A percentile compares a stretch with the other conserved stretches of the same genome.
These are phyloP conservation scores for Pistacia vera DNA, from an alignment of 345 rosid species.

Conservation along the genomic window DNA sequence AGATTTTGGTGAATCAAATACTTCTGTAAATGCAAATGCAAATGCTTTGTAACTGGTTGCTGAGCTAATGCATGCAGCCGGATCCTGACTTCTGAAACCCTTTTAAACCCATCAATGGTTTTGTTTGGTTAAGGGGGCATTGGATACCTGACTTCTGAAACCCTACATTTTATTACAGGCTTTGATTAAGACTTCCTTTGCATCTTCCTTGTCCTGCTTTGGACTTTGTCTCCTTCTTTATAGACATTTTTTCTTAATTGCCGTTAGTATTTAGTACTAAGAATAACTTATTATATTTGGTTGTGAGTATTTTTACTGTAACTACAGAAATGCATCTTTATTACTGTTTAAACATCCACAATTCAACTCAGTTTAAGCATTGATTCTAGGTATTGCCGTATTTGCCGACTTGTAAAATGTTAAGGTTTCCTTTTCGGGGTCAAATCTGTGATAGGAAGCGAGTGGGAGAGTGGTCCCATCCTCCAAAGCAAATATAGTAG, in stretches of 20 bases:
- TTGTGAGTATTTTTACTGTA: slow-evolving; percentile 1
- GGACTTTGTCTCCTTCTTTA: slow-evolving; percentile 34
- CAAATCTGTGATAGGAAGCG: neutral
- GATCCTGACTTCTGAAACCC: neutral
- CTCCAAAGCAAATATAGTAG: neutral
- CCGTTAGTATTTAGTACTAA: neutral
- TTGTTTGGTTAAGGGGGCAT: slow-evolving; percentile 26
- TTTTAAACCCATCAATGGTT: neutral
- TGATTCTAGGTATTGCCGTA: neutral
- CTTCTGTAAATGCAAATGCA: neutral
- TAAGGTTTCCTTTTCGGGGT: slow-evolving; percentile 6
- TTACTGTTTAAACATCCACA: neutral
- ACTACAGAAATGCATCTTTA: neutral
- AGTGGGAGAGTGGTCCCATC: slow-evolving; percentile 3
- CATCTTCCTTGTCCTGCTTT: slow-evolving; percentile 19
- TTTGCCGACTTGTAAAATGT: neutral
- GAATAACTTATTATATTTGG: neutral
- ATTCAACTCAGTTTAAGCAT: neutral
- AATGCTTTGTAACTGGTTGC: neutral
- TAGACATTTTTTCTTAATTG: slow-evolving; percentile 31
- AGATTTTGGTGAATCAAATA: slow-evolving; percentile 5
- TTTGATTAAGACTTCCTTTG: slow-evolving; percentile 14
- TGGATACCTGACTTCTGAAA: slow-evolving; percentile 36
- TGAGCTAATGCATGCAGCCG: neutral
- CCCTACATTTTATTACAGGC: slow-evolving; percentile 11